These are phyloP conservation scores for Yamadazyma pseudoaaseri DNA, from an alignment of 1,139 yeast species.

Conservation along the genomic window DNA sequence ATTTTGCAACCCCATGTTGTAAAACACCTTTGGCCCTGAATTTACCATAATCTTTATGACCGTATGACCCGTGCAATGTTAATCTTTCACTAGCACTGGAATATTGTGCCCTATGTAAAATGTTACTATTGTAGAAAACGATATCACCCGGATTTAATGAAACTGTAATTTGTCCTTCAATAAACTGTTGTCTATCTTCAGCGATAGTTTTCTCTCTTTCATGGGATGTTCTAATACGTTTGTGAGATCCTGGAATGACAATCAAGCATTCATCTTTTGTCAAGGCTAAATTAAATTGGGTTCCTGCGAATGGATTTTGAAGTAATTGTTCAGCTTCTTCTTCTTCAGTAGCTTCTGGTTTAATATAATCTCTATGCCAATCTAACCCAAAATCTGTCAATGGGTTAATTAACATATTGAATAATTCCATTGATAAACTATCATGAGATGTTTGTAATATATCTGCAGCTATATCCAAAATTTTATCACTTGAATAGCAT, in stretches of 20 bases:
- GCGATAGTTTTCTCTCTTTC: constrained; percentile 44
- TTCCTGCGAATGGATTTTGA: constrained; percentile 47
- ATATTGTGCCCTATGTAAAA: constrained; percentile 52
- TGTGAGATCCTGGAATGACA: constrained; percentile 53
- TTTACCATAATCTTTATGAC: constrained; percentile 44
- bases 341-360: constrained; percentile 47
- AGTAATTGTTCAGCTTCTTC: constrained; percentile 44
- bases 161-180: constrained; percentile 42
- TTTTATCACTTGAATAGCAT: constrained; percentile 42
- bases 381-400: constrained; percentile 54
- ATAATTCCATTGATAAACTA: constrained; percentile 49
- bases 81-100: constrained; percentile 39
- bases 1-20: constrained; percentile 54
- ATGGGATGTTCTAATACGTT: constrained; percentile 44
- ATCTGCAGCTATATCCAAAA: constrained; percentile 42
- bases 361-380: constrained; percentile 58
- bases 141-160: constrained; percentile 53
- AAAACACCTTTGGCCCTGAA: constrained; percentile 51
- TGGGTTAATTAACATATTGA: constrained; percentile 58
- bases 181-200: constrained; percentile 34
- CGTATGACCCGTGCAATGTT: constrained; percentile 56
- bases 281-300: constrained; percentile 55
- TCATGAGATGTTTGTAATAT: constrained; percentile 41
- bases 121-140: constrained; percentile 54
- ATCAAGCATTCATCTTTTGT: constrained; percentile 50